phyloP scores from a whole-genome alignment of 805 yeast genomes.

The Candida multigemmis region DNA sequence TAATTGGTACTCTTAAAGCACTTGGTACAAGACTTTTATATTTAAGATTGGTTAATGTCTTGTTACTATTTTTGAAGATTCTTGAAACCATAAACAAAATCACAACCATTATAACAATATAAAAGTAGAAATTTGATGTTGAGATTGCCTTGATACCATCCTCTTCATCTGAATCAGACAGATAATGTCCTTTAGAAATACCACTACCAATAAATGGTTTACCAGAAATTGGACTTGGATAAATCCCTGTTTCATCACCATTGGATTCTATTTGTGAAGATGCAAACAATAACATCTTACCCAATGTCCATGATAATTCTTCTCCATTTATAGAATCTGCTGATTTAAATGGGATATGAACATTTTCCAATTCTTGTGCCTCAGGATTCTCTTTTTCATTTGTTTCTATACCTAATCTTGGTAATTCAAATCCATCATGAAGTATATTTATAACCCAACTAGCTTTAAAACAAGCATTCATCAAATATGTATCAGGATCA shows the following conservation, averaged over 20 bases:
- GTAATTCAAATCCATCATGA: conserved; percentile 89
- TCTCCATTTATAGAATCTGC: conserved; percentile 73
- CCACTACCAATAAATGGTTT: conserved; percentile 24
- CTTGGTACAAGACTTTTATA: conserved; percentile 6
- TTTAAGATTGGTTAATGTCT: conserved; percentile 5
- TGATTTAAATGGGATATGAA: conserved; percentile 65
- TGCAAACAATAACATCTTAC: conserved; percentile 77
- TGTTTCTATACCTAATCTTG: conserved; percentile 53
- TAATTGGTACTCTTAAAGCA: conserved; percentile 5
- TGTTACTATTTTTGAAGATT: conserved; percentile 3
- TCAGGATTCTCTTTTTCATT: conserved; percentile 8
- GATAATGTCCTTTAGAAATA: conserved; percentile 7
- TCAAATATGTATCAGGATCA: conserved; percentile 40
- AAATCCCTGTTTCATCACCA: conserved; percentile 24
- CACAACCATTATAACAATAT: conserved; percentile 9
- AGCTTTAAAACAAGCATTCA: conserved; percentile 86
- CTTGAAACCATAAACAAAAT: conserved; percentile 6
- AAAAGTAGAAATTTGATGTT: conserved; percentile 1
- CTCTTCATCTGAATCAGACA: conserved; percentile 10
- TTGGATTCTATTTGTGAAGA: conserved; percentile 47
- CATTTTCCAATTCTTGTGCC: conserved; percentile 17
- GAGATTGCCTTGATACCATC: conserved; percentile 4
- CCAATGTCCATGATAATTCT: conserved; percentile 93
- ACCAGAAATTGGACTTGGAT: conserved; percentile 29
- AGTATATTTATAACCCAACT: conserved; percentile 86